A percentile compares a stretch with the other conserved stretches of the same genome.
Conservation (phyloP, 2,329 filamentous ascomycete genomes). For the Pseudogymnoascus sp. region DNA sequence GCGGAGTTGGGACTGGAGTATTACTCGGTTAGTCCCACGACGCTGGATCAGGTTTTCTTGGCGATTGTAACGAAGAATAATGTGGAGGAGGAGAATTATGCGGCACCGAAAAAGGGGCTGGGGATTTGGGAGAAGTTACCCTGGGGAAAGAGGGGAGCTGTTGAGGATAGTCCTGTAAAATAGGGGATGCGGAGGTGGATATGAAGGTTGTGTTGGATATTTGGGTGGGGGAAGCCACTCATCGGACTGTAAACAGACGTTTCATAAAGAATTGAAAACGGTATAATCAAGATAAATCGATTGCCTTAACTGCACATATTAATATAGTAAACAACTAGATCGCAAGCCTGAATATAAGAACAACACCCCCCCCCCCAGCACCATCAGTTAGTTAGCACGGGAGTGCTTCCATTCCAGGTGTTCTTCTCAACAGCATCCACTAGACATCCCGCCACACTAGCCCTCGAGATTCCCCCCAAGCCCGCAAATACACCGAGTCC, state of each 20-base stretch:
- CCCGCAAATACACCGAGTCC: constrained; percentile 12
- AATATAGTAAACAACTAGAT: neutral
- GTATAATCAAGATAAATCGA: neutral
- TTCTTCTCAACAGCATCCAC: constrained; percentile 35
- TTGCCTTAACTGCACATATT: neutral
- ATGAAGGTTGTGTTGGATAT: neutral
- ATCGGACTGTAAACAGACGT: neutral
- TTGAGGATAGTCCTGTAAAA: neutral
- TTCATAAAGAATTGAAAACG: neutral
- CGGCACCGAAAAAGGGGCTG: neutral
- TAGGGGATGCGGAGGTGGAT: neutral
- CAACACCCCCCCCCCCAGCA: neutral
- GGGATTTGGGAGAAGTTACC: neutral
- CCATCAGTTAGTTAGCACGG: constrained; percentile 38
- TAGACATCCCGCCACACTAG: constrained; percentile 39
- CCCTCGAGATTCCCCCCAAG: constrained; percentile 12
- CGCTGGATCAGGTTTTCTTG: constrained; percentile 84
- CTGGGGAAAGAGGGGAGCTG: neutral
- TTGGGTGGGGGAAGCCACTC: neutral
- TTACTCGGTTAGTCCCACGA: constrained; percentile 80
- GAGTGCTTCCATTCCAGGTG: constrained; percentile 36
- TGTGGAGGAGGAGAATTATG: constrained; percentile 63
- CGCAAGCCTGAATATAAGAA: neutral
- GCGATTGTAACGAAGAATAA: constrained; percentile 74
- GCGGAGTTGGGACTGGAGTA: constrained; percentile 65